phyloP scores from a whole-genome alignment of 371 early-diverging fungal genomes.

The Capillidium heterosporum region DNA sequence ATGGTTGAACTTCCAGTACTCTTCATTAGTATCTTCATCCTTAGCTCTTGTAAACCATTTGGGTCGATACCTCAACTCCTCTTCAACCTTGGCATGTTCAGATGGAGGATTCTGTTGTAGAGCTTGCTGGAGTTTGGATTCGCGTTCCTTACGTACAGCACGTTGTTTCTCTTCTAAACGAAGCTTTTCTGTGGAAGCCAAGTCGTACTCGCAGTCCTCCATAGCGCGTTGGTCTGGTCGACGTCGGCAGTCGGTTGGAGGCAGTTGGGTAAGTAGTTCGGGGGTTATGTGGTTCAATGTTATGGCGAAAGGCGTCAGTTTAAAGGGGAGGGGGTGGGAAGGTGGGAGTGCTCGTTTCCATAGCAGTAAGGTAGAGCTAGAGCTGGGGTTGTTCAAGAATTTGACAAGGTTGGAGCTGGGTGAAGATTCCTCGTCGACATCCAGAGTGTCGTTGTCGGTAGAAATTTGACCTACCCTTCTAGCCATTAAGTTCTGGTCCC shows the following conservation, averaged over 20 bases:
- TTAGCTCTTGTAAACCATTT: conserved; percentile 50
- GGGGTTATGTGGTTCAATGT: conserved; percentile 48
- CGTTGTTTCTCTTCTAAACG: conserved; percentile 57
- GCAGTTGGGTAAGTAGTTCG: conserved; percentile 25
- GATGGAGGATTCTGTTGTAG: not conserved
- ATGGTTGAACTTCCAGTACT: conserved; percentile 38
- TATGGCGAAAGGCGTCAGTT: conserved; percentile 55
- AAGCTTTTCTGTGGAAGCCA: conserved; percentile 43
- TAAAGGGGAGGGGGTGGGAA: conserved; percentile 28
- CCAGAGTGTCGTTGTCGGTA: conserved; percentile 13
- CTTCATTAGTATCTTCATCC: conserved; percentile 43
- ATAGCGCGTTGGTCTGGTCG: conserved; percentile 60
- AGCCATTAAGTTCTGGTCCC: conserved; percentile 49
- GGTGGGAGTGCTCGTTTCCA: conserved; percentile 41
- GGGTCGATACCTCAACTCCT: conserved; percentile 17
- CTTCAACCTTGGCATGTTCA: conserved; percentile 10
- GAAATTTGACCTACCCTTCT: conserved; percentile 19
- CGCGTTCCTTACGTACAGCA: conserved; percentile 29
- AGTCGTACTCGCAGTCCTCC: conserved; percentile 48
- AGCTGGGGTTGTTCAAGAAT: not conserved
- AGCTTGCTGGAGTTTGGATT: conserved; percentile 14
- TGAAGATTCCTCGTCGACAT: not conserved
- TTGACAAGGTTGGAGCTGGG: not conserved
- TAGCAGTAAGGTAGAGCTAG: conserved; percentile 13
- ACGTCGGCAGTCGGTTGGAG: conserved; percentile 60